Percentiles rank a stretch among this genome's conserved stretches.
phyloP scores from a whole-genome alignment of 2,329 filamentous ascomycete species.

The Bipolaris sorokiniana region DNA sequence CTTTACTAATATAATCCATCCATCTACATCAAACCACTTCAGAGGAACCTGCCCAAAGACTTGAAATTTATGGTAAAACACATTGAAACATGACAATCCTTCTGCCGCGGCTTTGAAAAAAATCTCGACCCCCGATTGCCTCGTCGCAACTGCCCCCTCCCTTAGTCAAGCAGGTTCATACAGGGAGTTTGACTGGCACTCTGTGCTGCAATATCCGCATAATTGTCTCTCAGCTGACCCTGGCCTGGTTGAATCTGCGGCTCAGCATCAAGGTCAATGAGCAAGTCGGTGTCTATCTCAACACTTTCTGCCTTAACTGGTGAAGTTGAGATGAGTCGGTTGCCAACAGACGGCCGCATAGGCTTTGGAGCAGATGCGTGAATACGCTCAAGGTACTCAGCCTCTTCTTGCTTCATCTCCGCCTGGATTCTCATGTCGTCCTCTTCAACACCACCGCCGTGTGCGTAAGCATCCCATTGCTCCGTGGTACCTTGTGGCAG shows the following conservation, averaged over 20 bases:
- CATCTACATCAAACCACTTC: neutral
- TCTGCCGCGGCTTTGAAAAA: neutral
- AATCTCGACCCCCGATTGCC: neutral
- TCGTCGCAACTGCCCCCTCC: neutral
- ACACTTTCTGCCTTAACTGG: constrained; percentile 14
- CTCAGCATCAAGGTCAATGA: constrained; percentile 26
- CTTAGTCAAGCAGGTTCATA: constrained; percentile 25
- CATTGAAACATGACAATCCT: neutral
- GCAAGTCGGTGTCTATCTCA: constrained; percentile 21
- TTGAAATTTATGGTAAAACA: neutral
- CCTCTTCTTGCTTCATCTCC: constrained; percentile 22
- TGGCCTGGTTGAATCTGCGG: neutral
- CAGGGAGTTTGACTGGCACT: neutral
- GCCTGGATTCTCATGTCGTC: constrained; percentile 30
- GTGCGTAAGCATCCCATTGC: constrained; percentile 19
- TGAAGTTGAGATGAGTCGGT: constrained; percentile 26
- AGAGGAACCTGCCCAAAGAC: neutral
- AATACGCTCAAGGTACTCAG: constrained; percentile 13
- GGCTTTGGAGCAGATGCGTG: constrained; percentile 4
- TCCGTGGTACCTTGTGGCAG: constrained; percentile 6
- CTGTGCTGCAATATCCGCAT: constrained; percentile 7
- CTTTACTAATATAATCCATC: neutral
- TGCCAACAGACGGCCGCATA: neutral
- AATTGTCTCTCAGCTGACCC: neutral
- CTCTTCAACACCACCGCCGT: constrained; percentile 15